Conservation (phyloP, 2,329 filamentous ascomycete species). For the Nemania sp. region DNA sequence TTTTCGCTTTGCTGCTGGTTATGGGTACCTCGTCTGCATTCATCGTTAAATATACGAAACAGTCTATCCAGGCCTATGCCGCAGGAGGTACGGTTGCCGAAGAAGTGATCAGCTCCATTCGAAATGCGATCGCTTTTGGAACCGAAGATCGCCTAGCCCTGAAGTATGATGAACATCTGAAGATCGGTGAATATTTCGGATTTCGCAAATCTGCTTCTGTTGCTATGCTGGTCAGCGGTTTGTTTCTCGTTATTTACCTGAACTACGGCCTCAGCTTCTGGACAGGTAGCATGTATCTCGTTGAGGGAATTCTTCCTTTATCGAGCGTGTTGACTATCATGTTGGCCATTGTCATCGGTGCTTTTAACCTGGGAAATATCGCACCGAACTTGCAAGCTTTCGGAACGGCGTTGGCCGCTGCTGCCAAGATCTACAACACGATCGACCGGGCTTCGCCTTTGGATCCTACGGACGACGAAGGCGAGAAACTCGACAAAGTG, state of each 20-base stretch:
- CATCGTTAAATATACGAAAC: slow-evolving; percentile 80
- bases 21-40: slow-evolving; percentile 76
- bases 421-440: slow-evolving; percentile 88
- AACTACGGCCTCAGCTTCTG: slow-evolving; percentile 90
- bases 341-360: slow-evolving; percentile 89
- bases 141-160: slow-evolving; percentile 89
- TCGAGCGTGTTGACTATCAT: slow-evolving; percentile 80
- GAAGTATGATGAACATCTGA: slow-evolving; percentile 79
- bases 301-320: slow-evolving; percentile 66
- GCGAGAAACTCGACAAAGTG: slow-evolving; percentile 72
- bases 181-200: slow-evolving; percentile 73
- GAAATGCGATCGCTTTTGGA: slow-evolving; percentile 89
- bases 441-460: slow-evolving; percentile 88
- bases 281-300: slow-evolving; percentile 78
- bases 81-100: slow-evolving; percentile 86
- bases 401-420: slow-evolving; percentile 78
- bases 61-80: slow-evolving; percentile 77
- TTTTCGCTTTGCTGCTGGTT: slow-evolving; percentile 75
- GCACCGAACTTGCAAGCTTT: slow-evolving; percentile 87
- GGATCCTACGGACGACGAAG: slow-evolving; percentile 71
- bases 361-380: slow-evolving; percentile 87
- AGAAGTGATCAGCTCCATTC: slow-evolving; percentile 90
- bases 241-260: slow-evolving; percentile 83
- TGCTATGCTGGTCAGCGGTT: slow-evolving; percentile 76
- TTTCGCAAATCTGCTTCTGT: slow-evolving; percentile 73